Base-by-base conservation (phyloP, 257 asterid genomes). In the Anisodus acutangulus region DNA sequence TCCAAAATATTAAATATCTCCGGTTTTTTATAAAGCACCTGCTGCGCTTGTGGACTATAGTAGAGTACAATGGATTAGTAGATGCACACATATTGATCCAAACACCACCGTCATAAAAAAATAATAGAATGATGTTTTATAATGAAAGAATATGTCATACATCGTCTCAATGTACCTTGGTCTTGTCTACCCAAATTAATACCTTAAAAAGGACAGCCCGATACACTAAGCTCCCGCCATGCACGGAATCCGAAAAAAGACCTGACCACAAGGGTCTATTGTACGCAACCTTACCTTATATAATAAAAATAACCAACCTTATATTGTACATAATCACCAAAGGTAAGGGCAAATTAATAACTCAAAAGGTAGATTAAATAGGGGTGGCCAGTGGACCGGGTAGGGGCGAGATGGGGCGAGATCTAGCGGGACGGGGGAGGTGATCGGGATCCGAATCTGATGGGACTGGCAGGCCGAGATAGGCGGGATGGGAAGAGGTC, bases 321-420 rank as follows among this genome's bases (percentile, higher is more conserved):
- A 47, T 70, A 41, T 70, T 8, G 79, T 22, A 51, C 47, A 51
- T 54, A 26, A 7, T 76, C 63, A 51, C 45, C 45, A 22, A 8
- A 76, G 81, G 63, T 53, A 51, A 76, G 45, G 47, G 63, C 47
- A 51, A 76, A 51, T 22, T 10, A 76, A 51, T 49, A 76, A 76
- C 81, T 51, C 15, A 53, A 19, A 72, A 72, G 60, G 26, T 47
- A 47, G 54, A 47, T 0, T n/a, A 3, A 43, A 22, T 22, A 22
- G 26, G 26, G 26, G 26, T 22, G 26, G 26, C 26, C 26, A 22
- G 26, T 22, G 26, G 26, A 22, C 0, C 26, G 26, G 26, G 26
- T 22, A 0, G 26, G 26, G 26, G 26, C 26, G 26, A 0, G 26
- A 22, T 22, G 26, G 26, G 26, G 26, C 26, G 0, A 22, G 26